Conservation (phyloP, 2,329 filamentous ascomycete genomes). For the Colletotrichum somersetense region DNA sequence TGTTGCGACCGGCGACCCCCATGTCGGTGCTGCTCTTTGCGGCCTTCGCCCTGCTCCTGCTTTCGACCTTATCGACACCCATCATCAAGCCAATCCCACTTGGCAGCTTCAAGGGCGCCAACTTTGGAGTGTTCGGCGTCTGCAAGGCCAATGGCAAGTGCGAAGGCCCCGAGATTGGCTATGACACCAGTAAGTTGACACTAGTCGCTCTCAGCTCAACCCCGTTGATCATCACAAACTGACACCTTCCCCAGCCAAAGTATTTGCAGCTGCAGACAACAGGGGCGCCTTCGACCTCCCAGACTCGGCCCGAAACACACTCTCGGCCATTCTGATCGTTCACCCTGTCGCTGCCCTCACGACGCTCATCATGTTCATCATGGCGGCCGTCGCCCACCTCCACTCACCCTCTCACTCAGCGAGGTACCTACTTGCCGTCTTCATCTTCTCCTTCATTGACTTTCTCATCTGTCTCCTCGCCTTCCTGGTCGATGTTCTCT, state of each 20-base stretch:
- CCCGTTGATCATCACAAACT: constrained; percentile 9
- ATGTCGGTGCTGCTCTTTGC: constrained; percentile 86
- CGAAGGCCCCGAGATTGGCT: constrained; percentile 83
- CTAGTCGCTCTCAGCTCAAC: background rate
- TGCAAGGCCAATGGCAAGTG: constrained; percentile 76
- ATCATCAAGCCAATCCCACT: constrained; percentile 88
- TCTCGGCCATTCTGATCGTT: constrained; percentile 92
- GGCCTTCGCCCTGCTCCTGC: constrained; percentile 86
- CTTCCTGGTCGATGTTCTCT: constrained; percentile 91
- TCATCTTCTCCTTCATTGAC: constrained; percentile 88
- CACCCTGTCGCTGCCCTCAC: constrained; percentile 92
- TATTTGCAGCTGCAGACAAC: constrained; percentile 44
- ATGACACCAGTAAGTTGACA: constrained; percentile 78
- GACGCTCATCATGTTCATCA: constrained; percentile 84
- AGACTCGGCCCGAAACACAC: constrained; percentile 64
- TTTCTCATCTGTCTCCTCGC: constrained; percentile 86
- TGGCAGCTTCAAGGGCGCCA: constrained; percentile 79
- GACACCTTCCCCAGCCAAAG: constrained; percentile 13
- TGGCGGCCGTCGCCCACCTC: constrained; percentile 86
- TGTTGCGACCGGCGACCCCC: constrained; percentile 93
- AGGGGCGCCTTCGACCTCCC: constrained; percentile 68
- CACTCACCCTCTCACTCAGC: constrained; percentile 91
- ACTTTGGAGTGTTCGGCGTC: constrained; percentile 94
- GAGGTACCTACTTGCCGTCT: constrained; percentile 84
- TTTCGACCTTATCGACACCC: constrained; percentile 92